phyloP scores from a whole-genome alignment of 2,329 filamentous ascomycete genomes.

The Clonostachys chloroleuca region DNA sequence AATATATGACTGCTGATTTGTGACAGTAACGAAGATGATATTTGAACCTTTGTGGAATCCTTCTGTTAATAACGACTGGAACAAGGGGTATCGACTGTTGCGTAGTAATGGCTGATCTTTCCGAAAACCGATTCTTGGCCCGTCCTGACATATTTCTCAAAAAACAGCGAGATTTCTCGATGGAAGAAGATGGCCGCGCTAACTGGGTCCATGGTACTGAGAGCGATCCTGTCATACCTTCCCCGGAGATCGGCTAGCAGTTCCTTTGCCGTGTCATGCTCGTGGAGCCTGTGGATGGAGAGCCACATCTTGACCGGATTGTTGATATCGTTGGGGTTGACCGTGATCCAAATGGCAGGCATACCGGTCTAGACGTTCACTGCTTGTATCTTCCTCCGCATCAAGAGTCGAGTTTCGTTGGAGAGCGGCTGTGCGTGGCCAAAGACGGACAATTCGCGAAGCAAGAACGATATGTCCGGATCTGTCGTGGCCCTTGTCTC shows the following conservation, averaged over 20 bases:
- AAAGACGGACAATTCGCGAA: background rate
- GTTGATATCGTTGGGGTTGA: background rate
- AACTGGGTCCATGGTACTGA: background rate
- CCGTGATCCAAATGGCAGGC: background rate
- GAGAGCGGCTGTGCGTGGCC: conserved; percentile 1
- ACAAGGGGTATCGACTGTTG: background rate
- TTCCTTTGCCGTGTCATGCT: background rate
- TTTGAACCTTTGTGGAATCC: too few species aligned
- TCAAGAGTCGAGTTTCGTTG: background rate
- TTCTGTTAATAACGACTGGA: too few species aligned
- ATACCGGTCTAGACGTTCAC: background rate
- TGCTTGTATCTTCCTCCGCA: conserved; percentile 1
- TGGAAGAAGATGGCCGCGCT: background rate
- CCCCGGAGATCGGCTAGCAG: background rate
- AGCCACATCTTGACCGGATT: background rate
- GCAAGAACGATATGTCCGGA: background rate
- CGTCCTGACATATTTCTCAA: background rate
- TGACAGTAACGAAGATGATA: too few species aligned
- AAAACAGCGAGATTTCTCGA: background rate
- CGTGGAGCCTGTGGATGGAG: background rate
- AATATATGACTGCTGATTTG: too few species aligned
- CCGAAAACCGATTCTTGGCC: background rate
- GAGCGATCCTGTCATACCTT: background rate
- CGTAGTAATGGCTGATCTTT: conserved; percentile 2
- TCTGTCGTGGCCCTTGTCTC: background rate